A percentile compares a stretch with the other conserved stretches of the same genome.
Evolutionary conservation across 2,329 filamentous ascomycete genomes (phyloP).

Genomic region (Sclerotinia glacialis): DNA sequence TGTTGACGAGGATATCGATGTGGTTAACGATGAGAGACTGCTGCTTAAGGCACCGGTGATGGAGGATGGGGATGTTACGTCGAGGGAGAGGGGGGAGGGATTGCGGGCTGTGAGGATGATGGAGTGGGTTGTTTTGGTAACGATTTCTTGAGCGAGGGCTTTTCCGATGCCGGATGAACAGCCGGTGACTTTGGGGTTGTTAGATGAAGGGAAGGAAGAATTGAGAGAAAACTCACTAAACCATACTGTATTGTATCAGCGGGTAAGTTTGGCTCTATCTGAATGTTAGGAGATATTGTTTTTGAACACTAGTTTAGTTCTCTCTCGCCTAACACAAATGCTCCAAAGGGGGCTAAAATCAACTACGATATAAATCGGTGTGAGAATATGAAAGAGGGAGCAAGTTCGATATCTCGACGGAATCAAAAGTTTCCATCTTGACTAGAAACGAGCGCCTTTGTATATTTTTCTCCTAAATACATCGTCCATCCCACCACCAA

Average conservation of each 20-base stretch:
- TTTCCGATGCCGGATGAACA: constrained; percentile 47
- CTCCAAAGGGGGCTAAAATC: not conserved
- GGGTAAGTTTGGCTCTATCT: not conserved
- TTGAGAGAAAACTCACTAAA: not conserved
- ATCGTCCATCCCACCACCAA: not conserved
- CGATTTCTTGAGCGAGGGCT: constrained; percentile 41
- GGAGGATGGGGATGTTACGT: constrained; percentile 48
- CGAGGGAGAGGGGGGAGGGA: constrained; percentile 42
- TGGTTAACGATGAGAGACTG: constrained; percentile 48
- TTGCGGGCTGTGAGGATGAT: constrained; percentile 51
- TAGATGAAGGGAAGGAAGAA: not conserved
- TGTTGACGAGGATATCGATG: constrained; percentile 54
- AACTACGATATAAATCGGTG: not conserved
- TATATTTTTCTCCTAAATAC: not conserved
- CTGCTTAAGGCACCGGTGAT: constrained; percentile 39
- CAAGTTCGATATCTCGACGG: too few species aligned
- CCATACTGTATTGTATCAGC: constrained; percentile 16
- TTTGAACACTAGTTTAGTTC: not conserved
- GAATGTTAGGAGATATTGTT: not conserved
- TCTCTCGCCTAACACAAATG: not conserved
- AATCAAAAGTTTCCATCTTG: not conserved
- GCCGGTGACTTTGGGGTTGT: constrained; percentile 42
- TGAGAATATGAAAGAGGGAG: not conserved
- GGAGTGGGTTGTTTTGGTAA: constrained; percentile 40
- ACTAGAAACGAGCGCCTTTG: not conserved